These are phyloP conservation scores for Termitomyces titanicus DNA, from an alignment of 768 basidiomycete species.

Conservation along the genomic window DNA sequence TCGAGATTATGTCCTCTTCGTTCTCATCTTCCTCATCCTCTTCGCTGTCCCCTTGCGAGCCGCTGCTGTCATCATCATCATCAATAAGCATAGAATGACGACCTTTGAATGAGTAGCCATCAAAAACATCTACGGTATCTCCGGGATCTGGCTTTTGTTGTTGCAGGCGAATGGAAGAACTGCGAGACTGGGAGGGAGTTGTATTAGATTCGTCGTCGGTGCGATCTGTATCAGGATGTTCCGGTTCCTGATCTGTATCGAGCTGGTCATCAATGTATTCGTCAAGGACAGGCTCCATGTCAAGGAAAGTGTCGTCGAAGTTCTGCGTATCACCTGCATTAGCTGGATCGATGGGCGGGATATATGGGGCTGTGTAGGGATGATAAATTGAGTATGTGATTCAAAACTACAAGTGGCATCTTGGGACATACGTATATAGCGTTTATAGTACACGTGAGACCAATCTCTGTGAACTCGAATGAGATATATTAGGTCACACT, in stretches of 20 bases:
- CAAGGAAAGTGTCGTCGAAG: slow-evolving; percentile 95
- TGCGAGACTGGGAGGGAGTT: slow-evolving; percentile 79
- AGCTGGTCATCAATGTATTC: slow-evolving; percentile 61
- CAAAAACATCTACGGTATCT: slow-evolving; percentile 75
- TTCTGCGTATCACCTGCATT: slow-evolving; percentile 97
- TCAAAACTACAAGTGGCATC: slow-evolving; percentile 6
- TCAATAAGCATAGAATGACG: slow-evolving; percentile 76
- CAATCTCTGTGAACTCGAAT: slow-evolving; percentile 61
- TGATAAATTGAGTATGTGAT: slow-evolving; percentile 1
- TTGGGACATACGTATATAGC: slow-evolving; percentile 77
- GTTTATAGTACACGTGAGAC: slow-evolving; percentile 92
- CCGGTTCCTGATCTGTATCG: slow-evolving; percentile 69
- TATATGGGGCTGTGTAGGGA: slow-evolving; percentile 76
- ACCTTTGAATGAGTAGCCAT: slow-evolving; percentile 93
- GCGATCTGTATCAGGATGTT: slow-evolving; percentile 65
- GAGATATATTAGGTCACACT: slow-evolving; percentile 9
- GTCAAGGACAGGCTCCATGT: slow-evolving; percentile 91
- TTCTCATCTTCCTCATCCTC: slow-evolving; percentile 26
- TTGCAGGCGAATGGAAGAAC: slow-evolving; percentile 58
- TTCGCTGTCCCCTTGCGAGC: slow-evolving; percentile 42
- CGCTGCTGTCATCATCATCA: slow-evolving; percentile 56
- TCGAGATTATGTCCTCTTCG: slow-evolving; percentile 24
- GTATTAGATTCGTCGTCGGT: slow-evolving; percentile 73
- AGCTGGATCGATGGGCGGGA: slow-evolving; percentile 84
- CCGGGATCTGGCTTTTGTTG: slow-evolving; percentile 34